phyloP scores from a whole-genome alignment of 768 basidiomycete species.

The Dacryopinax primogenitus region DNA sequence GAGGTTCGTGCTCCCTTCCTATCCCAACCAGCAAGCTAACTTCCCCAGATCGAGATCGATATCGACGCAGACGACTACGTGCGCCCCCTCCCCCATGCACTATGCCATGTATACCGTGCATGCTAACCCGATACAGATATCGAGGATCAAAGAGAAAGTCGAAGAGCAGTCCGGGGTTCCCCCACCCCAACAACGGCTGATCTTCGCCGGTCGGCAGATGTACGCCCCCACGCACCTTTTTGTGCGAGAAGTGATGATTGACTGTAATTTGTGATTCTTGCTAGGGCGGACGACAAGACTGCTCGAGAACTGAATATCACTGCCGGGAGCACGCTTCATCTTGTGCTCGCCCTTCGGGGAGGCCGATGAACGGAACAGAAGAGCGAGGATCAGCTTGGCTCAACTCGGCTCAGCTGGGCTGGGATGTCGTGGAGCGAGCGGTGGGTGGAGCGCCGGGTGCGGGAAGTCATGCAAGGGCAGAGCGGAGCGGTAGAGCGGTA shows the following conservation, averaged over 20 bases:
- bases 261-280: too few relatives aligned
- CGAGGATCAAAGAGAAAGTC: constrained; percentile 91
- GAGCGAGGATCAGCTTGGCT: too few relatives aligned
- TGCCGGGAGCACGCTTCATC: constrained; percentile 79
- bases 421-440: too few relatives aligned
- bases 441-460: too few relatives aligned
- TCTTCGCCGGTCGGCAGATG: constrained; percentile 89
- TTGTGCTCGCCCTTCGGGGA: constrained; percentile 90
- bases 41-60: constrained; percentile 96
- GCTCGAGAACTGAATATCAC: constrained; percentile 71
- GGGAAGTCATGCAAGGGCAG: too few relatives aligned
- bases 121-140: constrained; percentile 60
- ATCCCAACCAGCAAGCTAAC: background rate
- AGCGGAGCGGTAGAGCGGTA: too few relatives aligned
- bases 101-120: background rate
- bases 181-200: constrained; percentile 87
- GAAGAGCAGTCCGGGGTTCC: constrained; percentile 98
- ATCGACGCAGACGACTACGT: too few relatives aligned
- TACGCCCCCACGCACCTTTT: constrained; percentile 25
- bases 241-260: background rate
- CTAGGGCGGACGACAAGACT: constrained; percentile 82
- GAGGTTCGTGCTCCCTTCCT: constrained; percentile 45
- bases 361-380: constrained; percentile 39
- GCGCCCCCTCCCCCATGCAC: background rate
- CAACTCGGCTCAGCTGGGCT: too few relatives aligned